Conservation (phyloP, 75 land plant species). For the Ceratopteris richardii region DNA sequence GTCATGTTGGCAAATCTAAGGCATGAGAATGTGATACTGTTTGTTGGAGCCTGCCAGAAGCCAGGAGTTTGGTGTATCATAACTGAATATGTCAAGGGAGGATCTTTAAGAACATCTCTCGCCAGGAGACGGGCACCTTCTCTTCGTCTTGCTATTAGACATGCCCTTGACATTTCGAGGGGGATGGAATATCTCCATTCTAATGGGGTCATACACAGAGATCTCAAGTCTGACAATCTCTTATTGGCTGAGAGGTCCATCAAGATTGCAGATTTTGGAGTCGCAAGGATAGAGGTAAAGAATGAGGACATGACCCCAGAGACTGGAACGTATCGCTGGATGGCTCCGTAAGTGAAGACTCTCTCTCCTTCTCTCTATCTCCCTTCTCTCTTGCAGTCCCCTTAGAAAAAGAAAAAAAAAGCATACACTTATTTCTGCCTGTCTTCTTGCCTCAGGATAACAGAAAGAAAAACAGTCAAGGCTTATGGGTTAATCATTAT, state of each 20-base stretch:
- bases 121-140: slow-evolving; percentile 18
- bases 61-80: slow-evolving; percentile 57
- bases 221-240: slow-evolving; percentile 6
- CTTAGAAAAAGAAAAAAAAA: too few relatives aligned
- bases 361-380: neutral
- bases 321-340: slow-evolving; percentile 60
- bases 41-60: slow-evolving; percentile 52
- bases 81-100: slow-evolving; percentile 57
- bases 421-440: too few relatives aligned
- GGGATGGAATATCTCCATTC: slow-evolving; percentile 11
- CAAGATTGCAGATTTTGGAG: slow-evolving; percentile 42
- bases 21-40: slow-evolving; percentile 51
- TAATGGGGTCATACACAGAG: slow-evolving; percentile 8
- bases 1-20: slow-evolving; percentile 42
- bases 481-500: too few relatives aligned
- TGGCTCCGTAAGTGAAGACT: slow-evolving; percentile 50
- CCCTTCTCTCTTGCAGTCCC: neutral
- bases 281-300: slow-evolving; percentile 44
- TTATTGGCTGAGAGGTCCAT: slow-evolving; percentile 9
- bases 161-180: slow-evolving; percentile 7
- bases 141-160: slow-evolving; percentile 3
- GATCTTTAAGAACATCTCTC: slow-evolving; percentile 39
- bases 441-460: too few relatives aligned
- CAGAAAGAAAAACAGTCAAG: too few relatives aligned
- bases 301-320: slow-evolving; percentile 63